Evolutionary conservation across 2,329 filamentous ascomycete species (phyloP).

Genomic region (Lecanicillium sp.): DNA sequence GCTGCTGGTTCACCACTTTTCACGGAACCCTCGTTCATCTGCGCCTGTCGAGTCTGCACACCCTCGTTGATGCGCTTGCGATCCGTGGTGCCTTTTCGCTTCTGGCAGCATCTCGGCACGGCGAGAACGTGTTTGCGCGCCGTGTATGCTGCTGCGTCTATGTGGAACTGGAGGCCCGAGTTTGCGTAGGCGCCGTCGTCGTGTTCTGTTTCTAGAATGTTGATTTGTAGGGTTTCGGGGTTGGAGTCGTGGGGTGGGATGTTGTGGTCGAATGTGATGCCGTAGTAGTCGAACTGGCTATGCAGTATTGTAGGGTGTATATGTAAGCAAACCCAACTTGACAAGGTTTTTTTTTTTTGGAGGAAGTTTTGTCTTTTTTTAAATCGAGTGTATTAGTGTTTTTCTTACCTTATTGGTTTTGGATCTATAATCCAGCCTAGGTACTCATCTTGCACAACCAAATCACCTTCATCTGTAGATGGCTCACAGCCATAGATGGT

Average conservation of each 20-base stretch:
- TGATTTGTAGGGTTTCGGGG: constrained; percentile 33
- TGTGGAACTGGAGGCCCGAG: constrained; percentile 20
- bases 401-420: background rate
- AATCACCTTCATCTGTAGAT: constrained; percentile 1
- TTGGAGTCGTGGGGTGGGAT: constrained; percentile 24
- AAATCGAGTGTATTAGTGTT: no score
- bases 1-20: no score
- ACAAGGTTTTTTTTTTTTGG: background rate
- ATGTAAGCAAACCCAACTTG: background rate
- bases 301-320: background rate
- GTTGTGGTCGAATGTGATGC: constrained; percentile 32
- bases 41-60: no score
- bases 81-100: no score
- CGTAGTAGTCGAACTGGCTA: constrained; percentile 22
- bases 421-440: constrained; percentile 8
- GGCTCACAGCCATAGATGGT: constrained; percentile 9
- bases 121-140: constrained; percentile 31
- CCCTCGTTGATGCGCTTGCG: no score
- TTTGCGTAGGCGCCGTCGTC: constrained; percentile 24
- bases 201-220: constrained; percentile 31
- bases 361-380: no score
- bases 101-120: constrained; percentile 15
- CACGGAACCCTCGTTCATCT: no score
- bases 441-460: constrained; percentile 15
- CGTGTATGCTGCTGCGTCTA: constrained; percentile 26